Conservation (phyloP, 2,329 filamentous ascomycete genomes). For the Aspergillus sp. region DNA sequence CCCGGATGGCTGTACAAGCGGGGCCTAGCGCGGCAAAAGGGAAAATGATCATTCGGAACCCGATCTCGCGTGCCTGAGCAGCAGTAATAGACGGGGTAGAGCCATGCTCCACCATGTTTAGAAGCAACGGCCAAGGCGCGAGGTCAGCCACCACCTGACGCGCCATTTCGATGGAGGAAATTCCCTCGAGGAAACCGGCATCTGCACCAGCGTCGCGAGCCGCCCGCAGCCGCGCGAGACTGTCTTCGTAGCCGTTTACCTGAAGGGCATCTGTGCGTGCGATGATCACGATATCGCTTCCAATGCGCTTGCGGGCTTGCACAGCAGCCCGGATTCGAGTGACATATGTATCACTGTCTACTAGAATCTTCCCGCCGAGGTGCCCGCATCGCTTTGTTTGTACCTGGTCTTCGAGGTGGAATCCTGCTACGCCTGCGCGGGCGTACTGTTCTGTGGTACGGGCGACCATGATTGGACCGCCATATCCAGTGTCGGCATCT, state of each 20-base stretch:
- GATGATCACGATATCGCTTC: slow-evolving; percentile 46
- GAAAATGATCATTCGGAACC: slow-evolving; percentile 46
- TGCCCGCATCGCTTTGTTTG: slow-evolving; percentile 45
- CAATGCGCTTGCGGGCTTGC: slow-evolving; percentile 31
- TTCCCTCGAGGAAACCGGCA: slow-evolving; percentile 44
- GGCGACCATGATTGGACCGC: slow-evolving; percentile 50
- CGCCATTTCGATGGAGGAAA: slow-evolving; percentile 40
- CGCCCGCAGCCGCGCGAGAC: slow-evolving; percentile 37
- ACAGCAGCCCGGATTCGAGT: slow-evolving; percentile 41
- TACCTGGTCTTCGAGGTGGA: slow-evolving; percentile 61
- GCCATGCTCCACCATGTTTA: slow-evolving; percentile 49
- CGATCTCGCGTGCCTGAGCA: slow-evolving; percentile 27
- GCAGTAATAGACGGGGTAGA: slow-evolving; percentile 31
- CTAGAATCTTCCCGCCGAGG: slow-evolving; percentile 41
- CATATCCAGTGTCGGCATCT: slow-evolving; percentile 57
- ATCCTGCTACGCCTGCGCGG: slow-evolving; percentile 54
- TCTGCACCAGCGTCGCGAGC: slow-evolving; percentile 43
- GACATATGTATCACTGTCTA: slow-evolving; percentile 34
- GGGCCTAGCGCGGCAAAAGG: slow-evolving; percentile 41
- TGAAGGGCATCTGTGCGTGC: slow-evolving; percentile 44
- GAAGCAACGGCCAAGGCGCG: slow-evolving; percentile 39
- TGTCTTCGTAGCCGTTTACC: slow-evolving; percentile 41
- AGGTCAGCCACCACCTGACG: slow-evolving; percentile 35
- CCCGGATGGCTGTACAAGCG: slow-evolving; percentile 36
- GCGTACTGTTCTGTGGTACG: slow-evolving; percentile 53